Percentiles rank a stretch among this genome's conserved stretches.
Conservation (phyloP, 2,329 filamentous ascomycete genomes). For the Metarhizium sp. region DNA sequence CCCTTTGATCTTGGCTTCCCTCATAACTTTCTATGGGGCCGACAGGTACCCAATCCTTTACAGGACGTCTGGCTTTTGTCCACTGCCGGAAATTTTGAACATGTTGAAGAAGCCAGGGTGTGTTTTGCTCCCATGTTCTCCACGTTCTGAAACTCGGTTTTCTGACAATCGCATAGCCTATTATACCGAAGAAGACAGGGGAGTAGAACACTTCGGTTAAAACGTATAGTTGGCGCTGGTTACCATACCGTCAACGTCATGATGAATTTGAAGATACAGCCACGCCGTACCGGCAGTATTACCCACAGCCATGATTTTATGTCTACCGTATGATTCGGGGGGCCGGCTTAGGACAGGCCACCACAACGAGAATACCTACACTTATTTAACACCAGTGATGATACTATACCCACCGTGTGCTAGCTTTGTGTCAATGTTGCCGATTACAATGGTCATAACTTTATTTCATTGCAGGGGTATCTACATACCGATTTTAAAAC, state of each 20-base stretch:
- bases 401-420: neutral
- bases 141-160: neutral
- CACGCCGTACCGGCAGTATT: neutral
- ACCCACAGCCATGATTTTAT: neutral
- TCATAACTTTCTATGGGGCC: conserved; percentile 43
- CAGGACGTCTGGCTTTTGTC: conserved; percentile 34
- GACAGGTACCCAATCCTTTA: conserved; percentile 24
- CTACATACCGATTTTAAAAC: conserved; percentile 17
- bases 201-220: conserved; percentile 30
- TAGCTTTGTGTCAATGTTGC: neutral
- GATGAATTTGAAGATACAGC: neutral
- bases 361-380: neutral
- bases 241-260: conserved; percentile 9
- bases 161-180: conserved; percentile 23
- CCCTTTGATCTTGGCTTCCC: conserved; percentile 62
- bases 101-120: conserved; percentile 33
- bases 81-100: conserved; percentile 41
- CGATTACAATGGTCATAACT: neutral
- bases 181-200: conserved; percentile 28
- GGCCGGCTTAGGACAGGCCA: too few relatives aligned
- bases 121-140: conserved; percentile 2
- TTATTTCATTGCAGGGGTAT: conserved; percentile 20
- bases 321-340: neutral
- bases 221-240: conserved; percentile 23
- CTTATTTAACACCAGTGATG: neutral